Percentiles rank a stretch among this genome's conserved stretches.
Evolutionary conservation across 805 yeast genomes (phyloP).

Genomic region (Cyberlindnera suaveolens): DNA sequence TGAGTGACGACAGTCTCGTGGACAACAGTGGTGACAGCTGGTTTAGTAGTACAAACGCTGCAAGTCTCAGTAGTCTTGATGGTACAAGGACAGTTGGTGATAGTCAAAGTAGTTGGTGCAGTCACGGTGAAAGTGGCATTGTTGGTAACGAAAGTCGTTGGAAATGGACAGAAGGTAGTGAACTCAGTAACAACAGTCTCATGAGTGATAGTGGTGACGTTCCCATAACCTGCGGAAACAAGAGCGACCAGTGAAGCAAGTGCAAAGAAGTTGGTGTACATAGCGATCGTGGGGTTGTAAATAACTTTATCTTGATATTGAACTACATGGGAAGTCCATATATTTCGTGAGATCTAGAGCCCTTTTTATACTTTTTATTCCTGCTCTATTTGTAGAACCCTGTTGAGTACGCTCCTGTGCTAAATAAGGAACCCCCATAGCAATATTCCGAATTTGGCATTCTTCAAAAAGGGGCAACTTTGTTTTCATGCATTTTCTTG

Average conservation of each 20-base stretch:
- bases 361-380: too few species aligned
- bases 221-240: constrained; percentile 11
- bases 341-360: not conserved
- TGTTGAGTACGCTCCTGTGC: too few species aligned
- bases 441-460: too few species aligned
- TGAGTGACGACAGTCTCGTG: constrained; percentile 25
- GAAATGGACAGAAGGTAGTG: constrained; percentile 79
- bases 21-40: constrained; percentile 8
- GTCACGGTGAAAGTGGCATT: constrained; percentile 69
- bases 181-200: constrained; percentile 30
- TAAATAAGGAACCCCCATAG: too few species aligned
- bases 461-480: too few species aligned
- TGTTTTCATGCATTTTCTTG: too few species aligned
- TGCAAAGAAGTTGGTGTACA: constrained; percentile 6
- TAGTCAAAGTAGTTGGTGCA: constrained; percentile 73
- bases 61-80: constrained; percentile 29
- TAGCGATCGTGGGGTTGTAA: not conserved
- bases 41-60: too few species aligned
- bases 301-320: not conserved
- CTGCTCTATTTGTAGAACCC: too few species aligned
- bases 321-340: not conserved
- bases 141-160: constrained; percentile 63
- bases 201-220: constrained; percentile 13
- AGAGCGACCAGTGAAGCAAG: constrained; percentile 11
- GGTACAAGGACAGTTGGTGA: constrained; percentile 87